Percentiles rank a stretch among this genome's conserved stretches.
Conservation (phyloP, 2,329 filamentous ascomycete genomes). For the Calycina herbarum region DNA sequence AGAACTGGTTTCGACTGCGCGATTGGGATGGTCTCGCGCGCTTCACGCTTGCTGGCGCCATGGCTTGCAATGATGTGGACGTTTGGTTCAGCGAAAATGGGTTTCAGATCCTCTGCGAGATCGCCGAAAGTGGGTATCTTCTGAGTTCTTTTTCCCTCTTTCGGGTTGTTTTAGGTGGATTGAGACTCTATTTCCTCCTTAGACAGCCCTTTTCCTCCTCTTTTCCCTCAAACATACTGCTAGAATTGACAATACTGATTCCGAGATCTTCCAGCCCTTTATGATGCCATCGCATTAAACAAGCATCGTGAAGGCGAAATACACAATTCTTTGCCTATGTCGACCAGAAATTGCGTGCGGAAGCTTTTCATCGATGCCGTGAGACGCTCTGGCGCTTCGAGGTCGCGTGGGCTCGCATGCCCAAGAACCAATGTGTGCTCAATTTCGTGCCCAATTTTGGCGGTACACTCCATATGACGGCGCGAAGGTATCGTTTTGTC, state of each 20-base stretch:
- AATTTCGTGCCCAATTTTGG: constrained; percentile 3
- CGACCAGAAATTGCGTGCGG: neutral
- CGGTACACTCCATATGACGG: neutral
- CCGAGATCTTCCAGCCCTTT: neutral
- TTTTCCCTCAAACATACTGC: no score
- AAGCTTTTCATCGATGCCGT: neutral
- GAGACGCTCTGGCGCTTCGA: neutral
- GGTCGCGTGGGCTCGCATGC: neutral
- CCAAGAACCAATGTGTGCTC: neutral
- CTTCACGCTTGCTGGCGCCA: neutral
- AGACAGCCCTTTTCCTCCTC: no score
- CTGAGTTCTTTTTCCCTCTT: no score
- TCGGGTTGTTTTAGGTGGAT: no score
- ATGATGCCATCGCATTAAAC: neutral
- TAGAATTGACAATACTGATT: no score
- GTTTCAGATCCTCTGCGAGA: neutral
- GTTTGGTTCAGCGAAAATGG: neutral
- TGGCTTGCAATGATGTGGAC: constrained; percentile 4
- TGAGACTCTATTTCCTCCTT: no score
- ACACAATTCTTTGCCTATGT: neutral
- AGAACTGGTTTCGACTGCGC: constrained; percentile 1
- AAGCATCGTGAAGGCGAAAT: constrained; percentile 6
- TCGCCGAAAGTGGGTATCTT: neutral
- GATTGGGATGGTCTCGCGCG: constrained; percentile 1
- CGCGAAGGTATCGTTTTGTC: neutral